These are phyloP conservation scores for Halophytophthora polymorphica DNA, from an alignment of 352 stramenopile genomes.

Conservation along the genomic window DNA sequence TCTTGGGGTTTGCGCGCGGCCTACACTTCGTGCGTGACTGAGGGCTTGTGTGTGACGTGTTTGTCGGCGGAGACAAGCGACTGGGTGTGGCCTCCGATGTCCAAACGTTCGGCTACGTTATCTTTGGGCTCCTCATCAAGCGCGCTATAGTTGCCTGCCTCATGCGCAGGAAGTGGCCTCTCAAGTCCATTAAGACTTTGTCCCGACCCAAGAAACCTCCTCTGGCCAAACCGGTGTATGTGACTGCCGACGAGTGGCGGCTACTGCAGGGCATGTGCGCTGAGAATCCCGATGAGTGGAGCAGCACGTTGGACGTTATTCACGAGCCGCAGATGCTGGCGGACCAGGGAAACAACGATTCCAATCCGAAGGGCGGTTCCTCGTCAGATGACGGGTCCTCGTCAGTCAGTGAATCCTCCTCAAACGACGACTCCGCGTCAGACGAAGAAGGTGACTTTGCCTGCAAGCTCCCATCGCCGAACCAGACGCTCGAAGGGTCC, in stretches of 20 bases:
- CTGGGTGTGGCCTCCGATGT: no score
- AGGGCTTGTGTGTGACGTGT: conserved; percentile 17
- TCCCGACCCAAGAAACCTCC: conserved; percentile 14
- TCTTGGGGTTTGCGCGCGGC: conserved; percentile 23
- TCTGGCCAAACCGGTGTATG: conserved; percentile 8
- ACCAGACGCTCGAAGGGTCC: no score
- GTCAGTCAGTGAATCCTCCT: no score
- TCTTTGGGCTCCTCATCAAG: no score
- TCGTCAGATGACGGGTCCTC: no score
- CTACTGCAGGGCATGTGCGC: conserved; percentile 26
- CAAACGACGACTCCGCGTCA: no score
- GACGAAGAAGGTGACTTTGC: no score
- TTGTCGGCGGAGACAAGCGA: no score
- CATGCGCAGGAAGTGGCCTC: no score
- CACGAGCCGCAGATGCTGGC: conserved; percentile 21
- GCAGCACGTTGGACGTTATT: conserved; percentile 28
- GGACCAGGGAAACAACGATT: conserved; percentile 4
- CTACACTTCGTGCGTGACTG: conserved; percentile 30
- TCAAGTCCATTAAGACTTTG: conserved; percentile 16
- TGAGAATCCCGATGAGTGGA: conserved; percentile 3
- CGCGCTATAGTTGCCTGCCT: no score
- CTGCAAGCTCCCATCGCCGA: no score
- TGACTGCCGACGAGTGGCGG: conserved; percentile 20
- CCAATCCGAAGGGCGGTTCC: conserved; percentile 17
- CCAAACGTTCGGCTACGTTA: no score